phyloP scores from a whole-genome alignment of 768 basidiomycete species.

The Glaciozyma martinii region DNA sequence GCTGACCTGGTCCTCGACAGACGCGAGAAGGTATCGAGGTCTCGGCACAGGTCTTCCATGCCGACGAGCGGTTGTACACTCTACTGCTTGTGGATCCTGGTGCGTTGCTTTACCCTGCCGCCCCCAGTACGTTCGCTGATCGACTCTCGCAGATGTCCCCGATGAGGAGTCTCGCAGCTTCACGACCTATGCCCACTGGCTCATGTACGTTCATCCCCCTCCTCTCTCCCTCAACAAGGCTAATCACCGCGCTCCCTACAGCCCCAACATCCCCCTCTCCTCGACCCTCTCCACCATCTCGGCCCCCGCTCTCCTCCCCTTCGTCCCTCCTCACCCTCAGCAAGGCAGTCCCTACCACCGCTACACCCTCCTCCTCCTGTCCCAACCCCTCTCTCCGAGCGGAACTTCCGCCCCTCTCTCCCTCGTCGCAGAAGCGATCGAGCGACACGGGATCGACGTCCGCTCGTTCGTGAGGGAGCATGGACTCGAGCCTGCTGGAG shows the following conservation, averaged over 20 bases:
- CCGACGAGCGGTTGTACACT: constrained; percentile 72
- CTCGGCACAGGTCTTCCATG: constrained; percentile 69
- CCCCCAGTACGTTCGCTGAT: constrained; percentile 14
- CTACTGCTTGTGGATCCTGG: constrained; percentile 82
- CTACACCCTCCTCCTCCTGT: constrained; percentile 66
- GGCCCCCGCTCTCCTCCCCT: constrained; percentile 42
- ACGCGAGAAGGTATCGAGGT: constrained; percentile 55
- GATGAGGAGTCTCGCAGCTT: constrained; percentile 56
- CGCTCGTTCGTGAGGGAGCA: constrained; percentile 55
- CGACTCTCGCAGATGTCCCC: constrained; percentile 59
- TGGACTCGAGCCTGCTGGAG: constrained; percentile 55
- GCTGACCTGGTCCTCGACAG: not conserved
- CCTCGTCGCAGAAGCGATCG: not conserved
- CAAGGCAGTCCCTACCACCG: constrained; percentile 84
- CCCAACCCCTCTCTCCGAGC: constrained; percentile 45
- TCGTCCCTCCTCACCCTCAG: constrained; percentile 87
- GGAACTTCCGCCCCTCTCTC: not conserved
- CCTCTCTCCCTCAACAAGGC: not conserved
- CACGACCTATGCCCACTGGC: constrained; percentile 72
- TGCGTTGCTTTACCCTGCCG: constrained; percentile 36
- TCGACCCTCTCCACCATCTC: constrained; percentile 25
- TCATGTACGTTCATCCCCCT: constrained; percentile 52
- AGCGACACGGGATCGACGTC: constrained; percentile 48
- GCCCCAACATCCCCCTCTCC: constrained; percentile 73
- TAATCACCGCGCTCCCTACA: constrained; percentile 37